Evolutionary conservation across 2,329 filamentous ascomycete genomes (phyloP).

Genomic region (Aspergillaceae sp.): DNA sequence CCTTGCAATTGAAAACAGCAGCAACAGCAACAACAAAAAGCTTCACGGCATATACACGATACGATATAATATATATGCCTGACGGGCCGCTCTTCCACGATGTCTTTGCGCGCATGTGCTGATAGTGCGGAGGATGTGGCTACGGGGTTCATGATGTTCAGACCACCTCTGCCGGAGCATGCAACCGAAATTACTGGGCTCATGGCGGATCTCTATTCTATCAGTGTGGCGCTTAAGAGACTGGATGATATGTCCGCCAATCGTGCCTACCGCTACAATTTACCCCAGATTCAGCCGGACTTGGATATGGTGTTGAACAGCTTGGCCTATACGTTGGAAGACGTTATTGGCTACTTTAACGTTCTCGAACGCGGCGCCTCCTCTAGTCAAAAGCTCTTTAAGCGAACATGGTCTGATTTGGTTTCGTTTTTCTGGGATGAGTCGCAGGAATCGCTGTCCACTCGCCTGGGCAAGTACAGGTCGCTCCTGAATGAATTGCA

Average conservation of each 20-base stretch:
- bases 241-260: conserved; percentile 39
- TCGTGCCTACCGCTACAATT: conserved; percentile 30
- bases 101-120: conserved; percentile 37
- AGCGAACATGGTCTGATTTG: conserved; percentile 45
- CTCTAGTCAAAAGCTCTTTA: conserved; percentile 31
- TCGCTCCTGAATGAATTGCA: conserved; percentile 40
- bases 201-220: conserved; percentile 47
- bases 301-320: conserved; percentile 42
- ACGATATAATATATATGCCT: conserved; percentile 2
- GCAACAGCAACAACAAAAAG: too few relatives aligned
- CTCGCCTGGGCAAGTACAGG: conserved; percentile 44
- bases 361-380: conserved; percentile 24
- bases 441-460: conserved; percentile 38
- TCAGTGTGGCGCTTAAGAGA: conserved; percentile 43
- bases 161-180: conserved; percentile 43
- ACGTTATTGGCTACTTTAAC: conserved; percentile 41
- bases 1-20: neutral
- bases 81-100: conserved; percentile 12
- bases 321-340: conserved; percentile 44
- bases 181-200: conserved; percentile 46
- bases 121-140: conserved; percentile 47
- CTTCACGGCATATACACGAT: too few relatives aligned
- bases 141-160: conserved; percentile 42
- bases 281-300: conserved; percentile 38
- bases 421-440: conserved; percentile 39